Evolutionary conservation across 2,329 filamentous ascomycete genomes (phyloP).

Genomic region (Coniochaeta sp.): DNA sequence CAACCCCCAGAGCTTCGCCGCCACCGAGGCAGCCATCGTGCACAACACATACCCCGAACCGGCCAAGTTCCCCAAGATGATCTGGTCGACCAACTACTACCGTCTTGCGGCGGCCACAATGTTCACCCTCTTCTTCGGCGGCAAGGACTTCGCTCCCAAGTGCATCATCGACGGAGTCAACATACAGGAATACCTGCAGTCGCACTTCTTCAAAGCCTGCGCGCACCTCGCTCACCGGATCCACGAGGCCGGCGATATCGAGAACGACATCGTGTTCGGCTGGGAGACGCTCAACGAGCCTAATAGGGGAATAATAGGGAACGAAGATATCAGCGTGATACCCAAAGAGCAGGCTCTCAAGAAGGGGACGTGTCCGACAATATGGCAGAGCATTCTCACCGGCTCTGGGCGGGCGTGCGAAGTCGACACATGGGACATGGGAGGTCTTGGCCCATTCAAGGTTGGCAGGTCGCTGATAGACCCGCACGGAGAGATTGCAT

Average conservation of each 20-base stretch:
- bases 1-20: conserved; percentile 76
- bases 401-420: conserved; percentile 90
- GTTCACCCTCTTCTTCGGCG: conserved; percentile 91
- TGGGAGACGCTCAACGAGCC: conserved; percentile 98
- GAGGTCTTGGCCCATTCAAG: conserved; percentile 85
- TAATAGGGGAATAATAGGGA: conserved; percentile 79
- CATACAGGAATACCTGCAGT: conserved; percentile 90
- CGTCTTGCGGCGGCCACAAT: conserved; percentile 82
- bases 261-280: conserved; percentile 80
- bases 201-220: conserved; percentile 76
- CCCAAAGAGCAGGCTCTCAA: conserved; percentile 85
- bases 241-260: conserved; percentile 81
- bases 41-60: conserved; percentile 90
- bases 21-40: conserved; percentile 85
- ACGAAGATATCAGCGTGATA: conserved; percentile 71
- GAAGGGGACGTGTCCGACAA: conserved; percentile 87
- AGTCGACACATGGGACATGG: conserved; percentile 89
- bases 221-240: conserved; percentile 77
- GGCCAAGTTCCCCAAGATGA: conserved; percentile 91
- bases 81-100: conserved; percentile 97
- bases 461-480: conserved; percentile 78
- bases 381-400: conserved; percentile 87
- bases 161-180: conserved; percentile 92
- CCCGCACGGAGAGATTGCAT: conserved; percentile 76
- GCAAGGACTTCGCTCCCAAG: conserved; percentile 87